Percentiles rank a stretch among this genome's conserved stretches.
These are phyloP conservation scores for Fibroporia radiculosa DNA, from an alignment of 768 basidiomycete species.

Conservation along the genomic window DNA sequence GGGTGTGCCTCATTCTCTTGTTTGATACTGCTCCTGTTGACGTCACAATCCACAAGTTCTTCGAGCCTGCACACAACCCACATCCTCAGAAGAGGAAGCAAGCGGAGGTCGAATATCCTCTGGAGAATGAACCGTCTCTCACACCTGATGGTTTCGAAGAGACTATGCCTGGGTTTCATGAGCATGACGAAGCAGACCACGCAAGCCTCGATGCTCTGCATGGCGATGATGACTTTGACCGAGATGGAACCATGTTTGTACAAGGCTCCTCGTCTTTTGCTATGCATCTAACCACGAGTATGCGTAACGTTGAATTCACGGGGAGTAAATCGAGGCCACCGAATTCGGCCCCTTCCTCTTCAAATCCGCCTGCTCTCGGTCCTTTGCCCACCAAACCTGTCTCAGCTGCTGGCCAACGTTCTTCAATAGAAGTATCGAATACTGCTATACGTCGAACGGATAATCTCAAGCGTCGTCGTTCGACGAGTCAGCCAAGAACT, in stretches of 20 bases:
- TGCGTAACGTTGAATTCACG: background rate
- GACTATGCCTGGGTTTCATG: constrained; percentile 19
- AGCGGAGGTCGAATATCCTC: background rate
- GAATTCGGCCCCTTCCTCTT: constrained; percentile 5
- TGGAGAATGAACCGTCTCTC: constrained; percentile 1
- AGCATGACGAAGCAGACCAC: constrained; percentile 10
- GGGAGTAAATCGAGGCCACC: background rate
- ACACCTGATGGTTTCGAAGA: constrained; percentile 19
- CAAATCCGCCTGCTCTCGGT: background rate
- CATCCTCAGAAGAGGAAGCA: constrained; percentile 17
- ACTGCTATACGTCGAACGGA: too few species aligned
- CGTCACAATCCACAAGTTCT: constrained; percentile 38
- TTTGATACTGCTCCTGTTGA: too few species aligned
- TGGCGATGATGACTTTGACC: too few species aligned
- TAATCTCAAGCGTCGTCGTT: too few species aligned
- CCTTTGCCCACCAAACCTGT: background rate
- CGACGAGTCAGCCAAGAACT: too few species aligned
- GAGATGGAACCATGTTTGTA: too few species aligned
- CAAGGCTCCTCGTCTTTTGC: too few species aligned
- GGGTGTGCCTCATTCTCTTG: constrained; percentile 49
- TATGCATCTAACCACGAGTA: too few species aligned
- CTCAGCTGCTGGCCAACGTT: too few species aligned
- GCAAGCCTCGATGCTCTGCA: too few species aligned
- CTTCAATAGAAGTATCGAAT: too few species aligned
- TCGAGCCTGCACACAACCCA: constrained; percentile 29